Evolutionary conservation across 768 basidiomycete species (phyloP).

Genomic region (Boletus sp.): DNA sequence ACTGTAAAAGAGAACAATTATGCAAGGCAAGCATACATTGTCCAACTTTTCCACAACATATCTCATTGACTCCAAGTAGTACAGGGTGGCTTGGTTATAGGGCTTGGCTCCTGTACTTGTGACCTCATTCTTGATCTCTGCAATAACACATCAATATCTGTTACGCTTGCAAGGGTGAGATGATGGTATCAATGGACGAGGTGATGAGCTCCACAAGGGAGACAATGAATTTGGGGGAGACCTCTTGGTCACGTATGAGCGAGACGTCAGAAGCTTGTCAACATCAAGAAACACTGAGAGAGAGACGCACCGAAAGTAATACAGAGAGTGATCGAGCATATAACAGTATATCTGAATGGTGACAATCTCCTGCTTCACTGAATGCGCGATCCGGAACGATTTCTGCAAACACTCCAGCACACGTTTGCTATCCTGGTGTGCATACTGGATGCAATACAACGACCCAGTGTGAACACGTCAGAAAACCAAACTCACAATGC

Average conservation of each 20-base stretch:
- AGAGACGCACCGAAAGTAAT: slow-evolving; percentile 56
- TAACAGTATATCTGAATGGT: slow-evolving; percentile 98
- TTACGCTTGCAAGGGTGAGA: slow-evolving; percentile 62
- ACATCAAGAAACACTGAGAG: too few species aligned
- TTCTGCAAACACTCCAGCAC: slow-evolving; percentile 96
- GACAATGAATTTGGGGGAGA: slow-evolving; percentile 95
- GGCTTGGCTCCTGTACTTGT: too few species aligned
- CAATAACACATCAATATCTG: too few species aligned
- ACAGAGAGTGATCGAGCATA: slow-evolving; percentile 92
- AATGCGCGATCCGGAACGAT: background rate
- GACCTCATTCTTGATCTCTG: too few species aligned
- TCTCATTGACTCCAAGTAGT: too few species aligned
- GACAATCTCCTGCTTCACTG: slow-evolving; percentile 92
- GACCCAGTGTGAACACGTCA: too few species aligned
- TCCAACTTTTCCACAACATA: too few species aligned
- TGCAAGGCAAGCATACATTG: too few species aligned
- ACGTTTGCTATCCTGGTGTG: slow-evolving; percentile 59
- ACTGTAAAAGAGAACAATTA: too few species aligned
- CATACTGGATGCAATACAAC: too few species aligned
- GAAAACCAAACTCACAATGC: too few species aligned
- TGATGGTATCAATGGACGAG: slow-evolving; percentile 88
- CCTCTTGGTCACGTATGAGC: slow-evolving; percentile 39
- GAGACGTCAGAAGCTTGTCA: background rate
- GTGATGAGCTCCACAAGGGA: slow-evolving; percentile 95
- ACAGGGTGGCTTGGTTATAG: too few species aligned